Base-by-base conservation (phyloP, 306 rosid genomes). In the Glycine soja region DNA sequence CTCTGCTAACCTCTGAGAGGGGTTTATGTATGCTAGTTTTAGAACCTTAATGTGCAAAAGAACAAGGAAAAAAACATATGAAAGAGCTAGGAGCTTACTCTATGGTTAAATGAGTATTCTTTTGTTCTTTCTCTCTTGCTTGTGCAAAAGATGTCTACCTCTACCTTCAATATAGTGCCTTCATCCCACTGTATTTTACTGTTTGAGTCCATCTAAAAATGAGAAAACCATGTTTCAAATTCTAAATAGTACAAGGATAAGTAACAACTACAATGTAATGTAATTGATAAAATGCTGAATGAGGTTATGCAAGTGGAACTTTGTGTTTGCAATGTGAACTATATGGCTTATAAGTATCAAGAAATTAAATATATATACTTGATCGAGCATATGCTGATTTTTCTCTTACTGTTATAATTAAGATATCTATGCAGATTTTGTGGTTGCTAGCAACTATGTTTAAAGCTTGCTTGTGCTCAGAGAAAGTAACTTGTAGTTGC, bases 1-100 rank as follows among this genome's bases (percentile, higher is more conserved):
- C 75, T 95, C 99, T 78, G 95, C 94, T 54, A 97, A 95, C 47
- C 90, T 93, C 99, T 95, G 90, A 10, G 90, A 10, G 15, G 62
- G 72, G 70, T 19, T 12, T 40, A 14, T 12, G 8, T 70, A n/a
- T 30, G 53, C 83, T 32, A 81, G 85, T 38, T 36, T 4, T 30
- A 71, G n/a, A 80, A 77, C 18, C 70, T 34, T 53, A 10, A 51
- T 51, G 52, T 14, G 32, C 8, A 43, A 74, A 67, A 19, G 38
- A 71, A 53, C 52, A 56, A 38, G 30, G 48, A 8, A 64, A 5
- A 40, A 45, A 14, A 38, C n/a, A 43, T 50, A 46, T n/a, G 12
- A 46, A 62, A 64, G 40, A 47, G n/a, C 34, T 54, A 38, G 69
- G 45, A 71, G 51, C 83, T 89, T 87, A 93, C 99, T 90, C 97